These are phyloP conservation scores for Boletellus ananas DNA, from an alignment of 768 basidiomycete genomes.

Conservation along the genomic window DNA sequence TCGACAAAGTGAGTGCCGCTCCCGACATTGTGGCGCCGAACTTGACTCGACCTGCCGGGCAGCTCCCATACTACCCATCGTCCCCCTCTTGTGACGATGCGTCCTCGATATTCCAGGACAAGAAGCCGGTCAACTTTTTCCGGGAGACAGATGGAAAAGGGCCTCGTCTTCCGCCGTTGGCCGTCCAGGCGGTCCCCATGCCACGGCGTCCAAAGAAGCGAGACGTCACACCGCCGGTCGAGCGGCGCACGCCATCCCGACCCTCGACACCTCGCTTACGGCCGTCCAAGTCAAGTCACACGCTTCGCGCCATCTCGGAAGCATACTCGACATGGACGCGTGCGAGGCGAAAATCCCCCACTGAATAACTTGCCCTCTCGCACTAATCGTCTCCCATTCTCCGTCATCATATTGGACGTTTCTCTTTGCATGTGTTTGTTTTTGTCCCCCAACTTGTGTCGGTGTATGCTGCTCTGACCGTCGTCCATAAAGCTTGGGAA, in stretches of 20 bases:
- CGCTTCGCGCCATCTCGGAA: slow-evolving; percentile 27
- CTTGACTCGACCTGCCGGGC: not conserved
- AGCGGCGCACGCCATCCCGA: not conserved
- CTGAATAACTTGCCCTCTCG: not conserved
- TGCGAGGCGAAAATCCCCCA: slow-evolving; percentile 11
- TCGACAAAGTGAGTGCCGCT: slow-evolving; percentile 10
- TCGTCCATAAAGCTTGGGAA: not conserved
- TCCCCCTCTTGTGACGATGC: slow-evolving; percentile 10
- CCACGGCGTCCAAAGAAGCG: slow-evolving; percentile 16
- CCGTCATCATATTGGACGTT: not conserved
- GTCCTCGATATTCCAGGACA: slow-evolving; percentile 6
- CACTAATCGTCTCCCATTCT: not conserved
- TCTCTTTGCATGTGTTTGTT: not conserved
- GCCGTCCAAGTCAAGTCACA: slow-evolving; percentile 10
- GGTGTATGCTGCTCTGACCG: not conserved
- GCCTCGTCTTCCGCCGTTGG: slow-evolving; percentile 8
- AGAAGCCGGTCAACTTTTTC: slow-evolving; percentile 11
- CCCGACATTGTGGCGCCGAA: too few relatives aligned
- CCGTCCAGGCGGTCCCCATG: slow-evolving; percentile 3
- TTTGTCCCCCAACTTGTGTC: not conserved
- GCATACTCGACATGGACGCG: slow-evolving; percentile 22
- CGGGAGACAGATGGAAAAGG: slow-evolving; percentile 19
- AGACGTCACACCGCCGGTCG: slow-evolving; percentile 3
- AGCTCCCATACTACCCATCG: slow-evolving; percentile 9
- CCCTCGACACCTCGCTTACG: slow-evolving; percentile 6